phyloP scores from a whole-genome alignment of 179 eudicot species.

The Beta macrorhiza region DNA sequence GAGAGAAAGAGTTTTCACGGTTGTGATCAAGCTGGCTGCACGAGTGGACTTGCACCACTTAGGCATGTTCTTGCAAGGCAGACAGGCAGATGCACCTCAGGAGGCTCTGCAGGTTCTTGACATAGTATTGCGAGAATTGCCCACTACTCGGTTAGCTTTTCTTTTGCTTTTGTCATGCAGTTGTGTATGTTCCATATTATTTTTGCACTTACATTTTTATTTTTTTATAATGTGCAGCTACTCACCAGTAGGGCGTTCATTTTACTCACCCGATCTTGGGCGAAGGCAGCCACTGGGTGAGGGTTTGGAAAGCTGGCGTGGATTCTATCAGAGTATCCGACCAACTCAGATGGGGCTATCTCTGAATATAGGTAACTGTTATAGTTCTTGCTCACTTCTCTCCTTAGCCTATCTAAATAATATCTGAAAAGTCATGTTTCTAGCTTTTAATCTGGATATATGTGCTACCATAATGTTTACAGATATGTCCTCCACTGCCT shows the following conservation, averaged over 20 bases:
- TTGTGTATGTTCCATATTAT: background rate
- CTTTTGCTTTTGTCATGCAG: background rate
- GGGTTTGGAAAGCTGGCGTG: conserved; percentile 94
- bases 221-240: conserved; percentile 42
- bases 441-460: background rate
- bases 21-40: conserved; percentile 87
- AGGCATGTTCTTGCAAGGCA: conserved; percentile 74
- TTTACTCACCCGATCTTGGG: conserved; percentile 76
- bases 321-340: conserved; percentile 94
- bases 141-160: conserved; percentile 54
- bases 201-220: background rate
- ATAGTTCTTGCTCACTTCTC: background rate
- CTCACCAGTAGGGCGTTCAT: conserved; percentile 82
- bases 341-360: conserved; percentile 99
- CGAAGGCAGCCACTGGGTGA: conserved; percentile 76
- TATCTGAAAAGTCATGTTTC: too few species aligned
- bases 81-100: conserved; percentile 94
- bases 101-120: conserved; percentile 97
- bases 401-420: too few species aligned
- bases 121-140: conserved; percentile 83
- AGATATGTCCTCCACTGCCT: conserved; percentile 99
- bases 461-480: conserved; percentile 25
- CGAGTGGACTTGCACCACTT: conserved; percentile 86
- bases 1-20: conserved; percentile 71
- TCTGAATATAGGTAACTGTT: conserved; percentile 66